Percentiles rank a stretch among this genome's conserved stretches.
These are phyloP conservation scores for Mortierella polycephala DNA, from an alignment of 371 early-diverging fungal genomes.

Conservation along the genomic window DNA sequence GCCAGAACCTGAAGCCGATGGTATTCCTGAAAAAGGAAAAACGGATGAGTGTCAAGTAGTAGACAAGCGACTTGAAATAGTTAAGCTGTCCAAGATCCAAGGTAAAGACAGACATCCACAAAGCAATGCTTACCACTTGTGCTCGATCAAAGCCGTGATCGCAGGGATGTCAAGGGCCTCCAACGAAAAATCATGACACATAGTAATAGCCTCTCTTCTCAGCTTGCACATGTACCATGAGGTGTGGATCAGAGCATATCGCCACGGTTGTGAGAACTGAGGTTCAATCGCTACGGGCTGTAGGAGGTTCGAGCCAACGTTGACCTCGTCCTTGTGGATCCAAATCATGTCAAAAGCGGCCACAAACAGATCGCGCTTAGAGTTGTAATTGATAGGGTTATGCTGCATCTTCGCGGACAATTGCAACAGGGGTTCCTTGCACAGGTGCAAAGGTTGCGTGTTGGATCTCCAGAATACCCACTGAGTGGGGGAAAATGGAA, in stretches of 20 bases:
- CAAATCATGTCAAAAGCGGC: conserved; percentile 4
- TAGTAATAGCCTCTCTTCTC: neutral
- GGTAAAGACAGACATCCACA: neutral
- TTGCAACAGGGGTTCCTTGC: conserved; percentile 5
- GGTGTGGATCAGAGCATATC: conserved; percentile 2
- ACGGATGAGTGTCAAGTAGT: neutral
- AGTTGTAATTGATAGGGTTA: neutral
- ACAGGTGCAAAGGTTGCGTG: neutral
- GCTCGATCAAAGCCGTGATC: conserved; percentile 11
- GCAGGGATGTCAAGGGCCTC: conserved; percentile 8
- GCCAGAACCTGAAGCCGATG: conserved; percentile 14
- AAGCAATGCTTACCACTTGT: conserved; percentile 14
- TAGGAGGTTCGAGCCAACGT: no score
- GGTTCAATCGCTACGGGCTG: no score
- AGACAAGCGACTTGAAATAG: neutral
- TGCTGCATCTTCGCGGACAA: neutral
- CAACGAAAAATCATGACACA: conserved; percentile 1
- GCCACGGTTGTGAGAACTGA: neutral
- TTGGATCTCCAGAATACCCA: neutral
- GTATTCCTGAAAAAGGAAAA: conserved; percentile 11
- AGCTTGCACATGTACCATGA: no score
- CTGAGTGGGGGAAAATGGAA: neutral
- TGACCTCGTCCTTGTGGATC: neutral
- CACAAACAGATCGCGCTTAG: conserved; percentile 8
- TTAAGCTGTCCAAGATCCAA: no score